Conservation (phyloP, 2,329 filamentous ascomycete species). For the Leptosphaerulina australis region DNA sequence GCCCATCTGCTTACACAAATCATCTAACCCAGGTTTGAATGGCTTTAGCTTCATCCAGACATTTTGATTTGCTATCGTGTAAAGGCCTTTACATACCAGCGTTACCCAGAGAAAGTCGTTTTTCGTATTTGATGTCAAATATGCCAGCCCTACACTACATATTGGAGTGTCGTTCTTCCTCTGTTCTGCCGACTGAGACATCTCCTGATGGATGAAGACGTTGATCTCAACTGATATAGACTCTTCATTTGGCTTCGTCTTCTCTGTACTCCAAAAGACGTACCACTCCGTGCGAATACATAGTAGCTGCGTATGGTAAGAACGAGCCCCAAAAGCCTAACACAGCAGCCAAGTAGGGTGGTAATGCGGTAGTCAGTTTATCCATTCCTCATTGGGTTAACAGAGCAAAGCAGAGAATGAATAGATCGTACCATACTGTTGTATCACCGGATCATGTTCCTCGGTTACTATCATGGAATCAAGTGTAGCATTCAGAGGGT, state of each 20-base stretch:
- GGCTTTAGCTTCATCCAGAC: conserved; percentile 30
- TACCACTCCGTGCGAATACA: neutral
- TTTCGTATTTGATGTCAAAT: conserved; percentile 40
- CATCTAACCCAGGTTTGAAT: conserved; percentile 47
- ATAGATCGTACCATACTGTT: too few species aligned
- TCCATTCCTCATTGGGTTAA: too few species aligned
- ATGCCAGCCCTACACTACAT: conserved; percentile 2
- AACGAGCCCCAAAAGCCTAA: neutral
- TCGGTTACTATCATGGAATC: too few species aligned
- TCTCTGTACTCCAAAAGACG: neutral
- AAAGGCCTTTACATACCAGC: conserved; percentile 44
- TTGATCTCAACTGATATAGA: conserved; percentile 44
- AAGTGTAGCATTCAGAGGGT: too few species aligned
- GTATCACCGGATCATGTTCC: too few species aligned
- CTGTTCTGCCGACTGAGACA: conserved; percentile 31
- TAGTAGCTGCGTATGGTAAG: neutral
- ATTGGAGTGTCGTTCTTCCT: conserved; percentile 11
- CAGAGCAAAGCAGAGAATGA: too few species aligned
- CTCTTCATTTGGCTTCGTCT: conserved; percentile 31
- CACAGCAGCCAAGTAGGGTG: conserved; percentile 1
- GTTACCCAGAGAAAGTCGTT: conserved; percentile 45
- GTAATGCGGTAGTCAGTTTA: neutral
- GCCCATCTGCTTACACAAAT: conserved; percentile 51
- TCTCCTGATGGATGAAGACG: conserved; percentile 47
- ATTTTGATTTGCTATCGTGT: conserved; percentile 21